phyloP scores from a whole-genome alignment of 805 yeast species.

The Starmerella asiatica region DNA sequence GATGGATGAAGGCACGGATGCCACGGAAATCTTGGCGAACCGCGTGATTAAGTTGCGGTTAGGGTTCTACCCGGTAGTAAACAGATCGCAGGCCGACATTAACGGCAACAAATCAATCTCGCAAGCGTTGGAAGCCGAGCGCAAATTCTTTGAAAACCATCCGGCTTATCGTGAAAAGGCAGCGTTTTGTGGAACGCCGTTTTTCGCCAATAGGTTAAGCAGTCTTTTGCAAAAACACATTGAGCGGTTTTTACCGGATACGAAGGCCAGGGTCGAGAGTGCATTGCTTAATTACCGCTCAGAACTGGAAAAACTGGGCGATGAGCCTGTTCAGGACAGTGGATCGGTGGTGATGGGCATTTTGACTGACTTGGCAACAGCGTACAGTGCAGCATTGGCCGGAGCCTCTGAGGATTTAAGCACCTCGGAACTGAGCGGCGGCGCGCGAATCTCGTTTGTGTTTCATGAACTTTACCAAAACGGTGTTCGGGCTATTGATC shows the following conservation, averaged over 20 bases:
- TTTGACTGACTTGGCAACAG: constrained; percentile 85
- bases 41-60: constrained; percentile 88
- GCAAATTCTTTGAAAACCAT: constrained; percentile 69
- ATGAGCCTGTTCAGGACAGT: constrained; percentile 65
- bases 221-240: constrained; percentile 81
- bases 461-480: constrained; percentile 92
- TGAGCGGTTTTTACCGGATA: constrained; percentile 78
- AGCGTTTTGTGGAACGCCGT: constrained; percentile 97
- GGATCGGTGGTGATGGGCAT: constrained; percentile 78
- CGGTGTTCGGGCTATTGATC: constrained; percentile 84
- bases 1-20: constrained; percentile 98
- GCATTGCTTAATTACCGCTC: constrained; percentile 71
- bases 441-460: constrained; percentile 93
- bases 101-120: constrained; percentile 76
- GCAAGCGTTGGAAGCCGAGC: constrained; percentile 73
- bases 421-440: constrained; percentile 85
- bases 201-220: constrained; percentile 81
- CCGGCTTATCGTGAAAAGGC: constrained; percentile 86
- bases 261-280: constrained; percentile 75
- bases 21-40: constrained; percentile 86
- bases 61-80: constrained; percentile 94
- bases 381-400: constrained; percentile 76
- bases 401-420: constrained; percentile 88
- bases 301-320: constrained; percentile 69
- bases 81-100: constrained; percentile 94